Evolutionary conservation across 768 basidiomycete genomes (phyloP).

Genomic region (Xerocomellus amylosporus): DNA sequence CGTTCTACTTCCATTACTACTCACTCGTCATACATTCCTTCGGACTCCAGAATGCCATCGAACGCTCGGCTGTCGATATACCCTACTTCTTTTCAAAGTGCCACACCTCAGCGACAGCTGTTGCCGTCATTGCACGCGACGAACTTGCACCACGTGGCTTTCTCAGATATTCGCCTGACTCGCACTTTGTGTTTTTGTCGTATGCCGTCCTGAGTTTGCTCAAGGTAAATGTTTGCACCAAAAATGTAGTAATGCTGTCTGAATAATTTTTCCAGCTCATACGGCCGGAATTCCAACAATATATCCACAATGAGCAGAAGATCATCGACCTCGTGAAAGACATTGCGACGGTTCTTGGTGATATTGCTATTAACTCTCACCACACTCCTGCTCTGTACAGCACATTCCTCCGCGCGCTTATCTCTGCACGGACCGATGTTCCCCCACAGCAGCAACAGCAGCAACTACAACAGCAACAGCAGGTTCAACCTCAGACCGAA

Average conservation of each 20-base stretch:
- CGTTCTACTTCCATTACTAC: constrained; percentile 84
- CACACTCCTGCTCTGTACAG: constrained; percentile 93
- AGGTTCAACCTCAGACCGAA: constrained; percentile 20
- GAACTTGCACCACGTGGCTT: constrained; percentile 73
- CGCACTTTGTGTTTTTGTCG: constrained; percentile 87
- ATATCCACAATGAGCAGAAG: constrained; percentile 69
- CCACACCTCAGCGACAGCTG: constrained; percentile 66
- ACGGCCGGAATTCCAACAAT: constrained; percentile 78
- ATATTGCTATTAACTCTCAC: constrained; percentile 67
- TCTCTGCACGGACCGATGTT: constrained; percentile 48
- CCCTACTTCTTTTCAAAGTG: constrained; percentile 83
- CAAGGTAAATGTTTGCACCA: constrained; percentile 56
- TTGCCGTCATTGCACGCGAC: constrained; percentile 73
- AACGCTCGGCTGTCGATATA: constrained; percentile 67
- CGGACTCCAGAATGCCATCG: constrained; percentile 93
- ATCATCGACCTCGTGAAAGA: constrained; percentile 72
- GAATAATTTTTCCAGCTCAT: constrained; percentile 54
- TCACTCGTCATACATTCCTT: constrained; percentile 93
- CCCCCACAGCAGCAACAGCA: constrained; percentile 16
- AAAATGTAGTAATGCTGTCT: constrained; percentile 3
- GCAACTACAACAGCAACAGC: constrained; percentile 18
- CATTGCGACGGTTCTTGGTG: constrained; percentile 77
- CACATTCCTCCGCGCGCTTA: constrained; percentile 74
- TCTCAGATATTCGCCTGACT: constrained; percentile 84
- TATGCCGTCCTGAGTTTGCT: constrained; percentile 91